phyloP scores from a whole-genome alignment of 208 protist genomes.

The Acanthamoeba lenticulata region DNA sequence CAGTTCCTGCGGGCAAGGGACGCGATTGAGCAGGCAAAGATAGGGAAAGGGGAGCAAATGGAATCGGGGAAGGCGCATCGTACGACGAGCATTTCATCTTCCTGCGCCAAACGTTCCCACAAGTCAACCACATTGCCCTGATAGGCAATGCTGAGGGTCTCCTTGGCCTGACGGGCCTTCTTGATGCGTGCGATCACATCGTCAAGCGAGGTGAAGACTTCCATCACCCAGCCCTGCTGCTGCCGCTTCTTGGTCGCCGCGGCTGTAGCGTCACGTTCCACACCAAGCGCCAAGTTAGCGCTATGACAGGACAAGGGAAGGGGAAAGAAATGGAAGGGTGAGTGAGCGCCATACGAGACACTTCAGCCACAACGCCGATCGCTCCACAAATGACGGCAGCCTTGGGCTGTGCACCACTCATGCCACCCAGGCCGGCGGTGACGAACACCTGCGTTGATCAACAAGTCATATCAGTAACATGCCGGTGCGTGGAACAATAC shows the following conservation, averaged over 20 bases:
- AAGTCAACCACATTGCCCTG: slow-evolving; percentile 90
- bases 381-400: slow-evolving; percentile 88
- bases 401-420: slow-evolving; percentile 91
- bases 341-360: slow-evolving; percentile 59
- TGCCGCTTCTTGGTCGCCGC: slow-evolving; percentile 88
- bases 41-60: not conserved
- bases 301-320: too few species aligned
- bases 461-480: too few species aligned
- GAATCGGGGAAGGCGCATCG: not conserved
- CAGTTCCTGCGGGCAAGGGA: too few species aligned
- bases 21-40: too few species aligned
- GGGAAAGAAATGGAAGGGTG: too few species aligned
- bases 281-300: not conserved
- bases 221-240: slow-evolving; percentile 89
- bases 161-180: slow-evolving; percentile 79
- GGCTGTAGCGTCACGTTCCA: too few species aligned
- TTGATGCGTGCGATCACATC: slow-evolving; percentile 82
- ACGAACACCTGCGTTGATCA: slow-evolving; percentile 83
- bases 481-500: too few species aligned
- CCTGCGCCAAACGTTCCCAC: slow-evolving; percentile 85
- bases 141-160: slow-evolving; percentile 87
- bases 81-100: slow-evolving; percentile 61
- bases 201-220: slow-evolving; percentile 79
- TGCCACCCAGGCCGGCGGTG: slow-evolving; percentile 90
- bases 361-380: slow-evolving; percentile 90